Evolutionary conservation across 2,329 filamentous ascomycete genomes (phyloP).

Genomic region (Aspergillus viridinutans): DNA sequence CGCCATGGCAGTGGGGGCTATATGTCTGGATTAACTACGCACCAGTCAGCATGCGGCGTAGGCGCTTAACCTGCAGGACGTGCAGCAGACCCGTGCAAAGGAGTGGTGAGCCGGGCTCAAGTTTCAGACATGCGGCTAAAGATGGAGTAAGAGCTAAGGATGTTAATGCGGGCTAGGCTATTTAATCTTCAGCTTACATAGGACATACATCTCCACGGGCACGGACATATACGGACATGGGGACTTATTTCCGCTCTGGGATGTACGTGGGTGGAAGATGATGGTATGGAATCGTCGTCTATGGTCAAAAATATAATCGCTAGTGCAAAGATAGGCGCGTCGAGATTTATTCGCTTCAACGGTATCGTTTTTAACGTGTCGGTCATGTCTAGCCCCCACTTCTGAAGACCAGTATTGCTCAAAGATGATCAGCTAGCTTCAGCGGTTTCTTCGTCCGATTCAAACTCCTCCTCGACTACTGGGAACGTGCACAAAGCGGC

Average conservation of each 20-base stretch:
- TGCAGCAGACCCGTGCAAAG: neutral
- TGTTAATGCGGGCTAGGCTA: neutral
- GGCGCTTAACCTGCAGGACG: neutral
- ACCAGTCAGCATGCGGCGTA: neutral
- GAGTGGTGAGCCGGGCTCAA: neutral
- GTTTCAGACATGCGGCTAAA: neutral
- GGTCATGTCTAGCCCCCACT: neutral
- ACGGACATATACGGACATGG: neutral
- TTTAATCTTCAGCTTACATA: neutral
- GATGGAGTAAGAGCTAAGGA: neutral
- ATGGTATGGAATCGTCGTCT: neutral
- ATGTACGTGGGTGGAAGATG: neutral
- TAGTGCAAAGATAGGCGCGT: neutral
- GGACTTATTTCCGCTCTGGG: neutral
- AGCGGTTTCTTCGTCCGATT: slow-evolving; percentile 47
- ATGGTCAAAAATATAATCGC: neutral
- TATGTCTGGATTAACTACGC: neutral
- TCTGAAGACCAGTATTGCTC: neutral
- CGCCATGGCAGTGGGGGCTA: neutral
- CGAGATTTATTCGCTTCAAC: neutral
- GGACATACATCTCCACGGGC: neutral
- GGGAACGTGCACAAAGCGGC: slow-evolving; percentile 90
- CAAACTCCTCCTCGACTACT: slow-evolving; percentile 73
- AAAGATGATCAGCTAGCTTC: neutral
- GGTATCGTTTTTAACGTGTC: neutral